These are phyloP conservation scores for Phytophthora colocasiae DNA, from an alignment of 352 stramenopile genomes.

Conservation along the genomic window DNA sequence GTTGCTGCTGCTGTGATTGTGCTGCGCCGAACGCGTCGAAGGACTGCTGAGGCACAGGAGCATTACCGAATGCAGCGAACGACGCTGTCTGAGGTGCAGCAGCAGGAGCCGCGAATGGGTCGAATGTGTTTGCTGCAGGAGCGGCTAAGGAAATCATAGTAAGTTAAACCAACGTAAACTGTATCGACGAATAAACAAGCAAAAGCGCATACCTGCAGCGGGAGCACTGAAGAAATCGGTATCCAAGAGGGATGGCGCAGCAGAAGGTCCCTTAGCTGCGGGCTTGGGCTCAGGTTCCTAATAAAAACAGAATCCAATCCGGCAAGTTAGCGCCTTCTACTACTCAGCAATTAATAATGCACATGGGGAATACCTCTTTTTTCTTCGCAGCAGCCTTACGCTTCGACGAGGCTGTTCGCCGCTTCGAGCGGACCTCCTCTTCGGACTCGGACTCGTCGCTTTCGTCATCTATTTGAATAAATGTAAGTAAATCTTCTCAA, in stretches of 20 bases:
- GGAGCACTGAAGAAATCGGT: slow-evolving; percentile 77
- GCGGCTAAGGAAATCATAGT: slow-evolving; percentile 16
- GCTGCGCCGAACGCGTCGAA: slow-evolving; percentile 67
- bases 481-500: neutral
- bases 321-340: neutral
- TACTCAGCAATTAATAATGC: neutral
- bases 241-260: slow-evolving; percentile 75
- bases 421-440: slow-evolving; percentile 63
- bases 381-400: slow-evolving; percentile 68
- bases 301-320: neutral
- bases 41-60: slow-evolving; percentile 46
- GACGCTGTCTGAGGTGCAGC: slow-evolving; percentile 31
- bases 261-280: slow-evolving; percentile 61
- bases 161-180: neutral
- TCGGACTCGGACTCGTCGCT: slow-evolving; percentile 80
- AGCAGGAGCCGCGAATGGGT: slow-evolving; percentile 65
- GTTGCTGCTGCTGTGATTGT: slow-evolving; percentile 45
- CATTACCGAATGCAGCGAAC: slow-evolving; percentile 52
- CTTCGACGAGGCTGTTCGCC: slow-evolving; percentile 73
- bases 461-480: slow-evolving; percentile 47
- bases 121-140: slow-evolving; percentile 56
- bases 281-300: slow-evolving; percentile 48
- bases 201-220: slow-evolving; percentile 36
- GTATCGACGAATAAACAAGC: neutral
- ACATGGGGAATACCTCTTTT: slow-evolving; percentile 56